phyloP scores from a whole-genome alignment of 2,329 filamentous ascomycete species.

The Aspergillus carbonarius region DNA sequence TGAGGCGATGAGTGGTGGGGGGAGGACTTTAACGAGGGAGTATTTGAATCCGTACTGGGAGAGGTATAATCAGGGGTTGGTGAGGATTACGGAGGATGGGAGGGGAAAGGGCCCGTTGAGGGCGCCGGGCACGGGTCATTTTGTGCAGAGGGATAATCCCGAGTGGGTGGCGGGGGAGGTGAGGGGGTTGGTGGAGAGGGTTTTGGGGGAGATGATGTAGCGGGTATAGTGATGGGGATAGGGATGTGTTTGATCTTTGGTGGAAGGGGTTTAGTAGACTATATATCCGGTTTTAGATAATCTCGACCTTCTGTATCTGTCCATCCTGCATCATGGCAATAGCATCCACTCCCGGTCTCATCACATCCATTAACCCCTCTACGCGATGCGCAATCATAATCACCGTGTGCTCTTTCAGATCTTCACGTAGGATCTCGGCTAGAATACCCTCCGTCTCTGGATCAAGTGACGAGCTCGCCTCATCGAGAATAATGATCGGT shows the following conservation, averaged over 20 bases:
- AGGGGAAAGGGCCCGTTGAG: constrained; percentile 47
- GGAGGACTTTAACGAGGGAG: constrained; percentile 44
- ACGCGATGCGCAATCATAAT: not conserved
- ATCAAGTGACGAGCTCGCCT: not conserved
- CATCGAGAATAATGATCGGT: constrained; percentile 1
- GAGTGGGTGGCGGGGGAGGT: constrained; percentile 37
- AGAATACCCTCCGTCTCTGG: not conserved
- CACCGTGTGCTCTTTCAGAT: not conserved
- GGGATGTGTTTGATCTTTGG: too few relatives aligned
- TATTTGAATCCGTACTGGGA: constrained; percentile 58
- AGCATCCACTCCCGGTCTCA: not conserved
- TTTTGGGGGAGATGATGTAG: too few relatives aligned
- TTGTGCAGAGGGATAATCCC: constrained; percentile 57
- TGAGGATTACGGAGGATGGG: constrained; percentile 43
- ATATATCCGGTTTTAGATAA: not conserved
- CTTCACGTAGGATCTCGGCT: not conserved
- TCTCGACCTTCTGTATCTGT: not conserved
- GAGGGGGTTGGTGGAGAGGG: too few relatives aligned
- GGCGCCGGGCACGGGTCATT: constrained; percentile 54
- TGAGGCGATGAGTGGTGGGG: constrained; percentile 28
- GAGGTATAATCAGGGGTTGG: constrained; percentile 53
- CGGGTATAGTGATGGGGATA: too few relatives aligned
- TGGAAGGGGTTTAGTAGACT: too few relatives aligned
- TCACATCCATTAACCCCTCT: not conserved
- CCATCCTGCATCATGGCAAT: not conserved